A percentile compares a stretch with the other conserved stretches of the same genome.
These are phyloP conservation scores for Furcasterigmium furcatum DNA, from an alignment of 2,329 filamentous ascomycete species.

Conservation along the genomic window DNA sequence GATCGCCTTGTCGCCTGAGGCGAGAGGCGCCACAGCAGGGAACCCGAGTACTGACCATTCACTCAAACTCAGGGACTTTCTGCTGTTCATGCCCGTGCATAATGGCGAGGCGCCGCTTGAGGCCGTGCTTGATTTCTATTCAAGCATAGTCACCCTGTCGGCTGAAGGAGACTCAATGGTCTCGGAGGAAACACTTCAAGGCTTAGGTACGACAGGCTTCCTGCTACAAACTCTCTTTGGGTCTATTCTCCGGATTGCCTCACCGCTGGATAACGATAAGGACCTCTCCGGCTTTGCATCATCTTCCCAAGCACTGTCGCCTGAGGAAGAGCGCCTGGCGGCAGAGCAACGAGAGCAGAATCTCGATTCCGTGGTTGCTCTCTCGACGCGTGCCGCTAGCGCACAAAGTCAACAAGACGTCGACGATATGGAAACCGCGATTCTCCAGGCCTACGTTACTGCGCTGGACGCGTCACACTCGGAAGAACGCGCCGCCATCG, in stretches of 20 bases:
- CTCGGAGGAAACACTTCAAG: constrained; percentile 85
- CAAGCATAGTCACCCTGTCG: constrained; percentile 83
- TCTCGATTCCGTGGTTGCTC: too few species aligned
- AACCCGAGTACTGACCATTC: not conserved
- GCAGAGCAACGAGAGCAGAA: constrained; percentile 1
- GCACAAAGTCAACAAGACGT: not conserved
- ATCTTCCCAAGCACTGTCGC: constrained; percentile 13
- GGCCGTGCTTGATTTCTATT: constrained; percentile 87
- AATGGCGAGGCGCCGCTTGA: constrained; percentile 68
- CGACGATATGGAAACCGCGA: not conserved
- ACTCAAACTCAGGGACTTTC: constrained; percentile 66
- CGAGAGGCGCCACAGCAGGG: too few species aligned
- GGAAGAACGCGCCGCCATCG: constrained; percentile 1
- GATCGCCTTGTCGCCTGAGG: too few species aligned
- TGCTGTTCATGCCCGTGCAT: constrained; percentile 75
- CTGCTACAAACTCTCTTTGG: constrained; percentile 74
- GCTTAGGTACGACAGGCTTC: constrained; percentile 82
- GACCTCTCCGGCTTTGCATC: constrained; percentile 20
- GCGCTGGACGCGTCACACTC: not conserved
- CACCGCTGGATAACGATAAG: constrained; percentile 30
- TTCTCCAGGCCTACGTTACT: constrained; percentile 1
- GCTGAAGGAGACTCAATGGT: constrained; percentile 92
- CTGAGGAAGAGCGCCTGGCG: constrained; percentile 4
- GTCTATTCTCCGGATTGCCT: constrained; percentile 67
- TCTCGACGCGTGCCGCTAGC: not conserved